Evolutionary conservation across 495 filamentous ascomycete species (phyloP).

Genomic region (Sordaria brevicollis): DNA sequence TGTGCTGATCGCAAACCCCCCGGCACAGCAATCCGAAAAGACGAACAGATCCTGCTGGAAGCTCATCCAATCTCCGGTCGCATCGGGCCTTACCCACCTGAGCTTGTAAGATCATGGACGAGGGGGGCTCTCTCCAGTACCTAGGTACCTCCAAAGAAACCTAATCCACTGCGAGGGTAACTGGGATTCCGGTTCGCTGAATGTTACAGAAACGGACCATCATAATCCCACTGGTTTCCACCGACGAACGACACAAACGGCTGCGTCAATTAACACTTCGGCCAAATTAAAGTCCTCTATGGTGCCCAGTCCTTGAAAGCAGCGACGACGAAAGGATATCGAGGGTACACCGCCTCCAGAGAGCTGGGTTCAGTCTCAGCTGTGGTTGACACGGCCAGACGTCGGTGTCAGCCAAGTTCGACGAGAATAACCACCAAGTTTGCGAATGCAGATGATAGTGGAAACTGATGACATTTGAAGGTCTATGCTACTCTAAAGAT

Average conservation of each 20-base stretch:
- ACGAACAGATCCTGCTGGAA: background rate
- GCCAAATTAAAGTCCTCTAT: background rate
- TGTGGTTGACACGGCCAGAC: background rate
- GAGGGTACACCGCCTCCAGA: background rate
- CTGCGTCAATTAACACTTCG: background rate
- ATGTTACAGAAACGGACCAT: background rate
- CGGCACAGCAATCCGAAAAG: background rate
- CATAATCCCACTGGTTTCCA: background rate
- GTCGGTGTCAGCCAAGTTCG: background rate
- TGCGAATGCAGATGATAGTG: background rate
- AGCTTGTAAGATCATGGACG: background rate
- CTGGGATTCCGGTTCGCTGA: background rate
- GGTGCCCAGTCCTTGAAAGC: background rate
- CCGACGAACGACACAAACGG: background rate
- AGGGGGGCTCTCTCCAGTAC: background rate
- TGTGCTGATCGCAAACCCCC: background rate
- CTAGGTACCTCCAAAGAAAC: background rate
- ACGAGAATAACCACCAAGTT: background rate
- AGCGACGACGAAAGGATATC: background rate
- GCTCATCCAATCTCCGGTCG: background rate
- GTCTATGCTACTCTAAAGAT: background rate
- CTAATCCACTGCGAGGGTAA: background rate
- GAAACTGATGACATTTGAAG: background rate
- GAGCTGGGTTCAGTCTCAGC: background rate
- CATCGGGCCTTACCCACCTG: background rate